Evolutionary conservation across 495 filamentous ascomycete species (phyloP), one percentile per base, ranked within the genome.

Genomic region (Aspergillus steynii): DNA sequence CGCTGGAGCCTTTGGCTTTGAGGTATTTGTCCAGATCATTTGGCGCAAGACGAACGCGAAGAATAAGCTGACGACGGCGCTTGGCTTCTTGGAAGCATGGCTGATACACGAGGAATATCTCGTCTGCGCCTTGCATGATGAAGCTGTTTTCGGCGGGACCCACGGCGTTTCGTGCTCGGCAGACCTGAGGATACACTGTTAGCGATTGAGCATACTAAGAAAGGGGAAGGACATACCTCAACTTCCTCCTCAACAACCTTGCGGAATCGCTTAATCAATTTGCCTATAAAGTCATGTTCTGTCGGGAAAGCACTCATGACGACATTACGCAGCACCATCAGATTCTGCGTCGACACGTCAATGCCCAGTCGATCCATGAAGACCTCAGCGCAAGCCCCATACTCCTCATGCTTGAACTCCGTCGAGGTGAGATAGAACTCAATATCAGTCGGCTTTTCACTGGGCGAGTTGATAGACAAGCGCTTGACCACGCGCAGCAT

Each of bases 371-470:
- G 66, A 32, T 62, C 65, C 66, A 75, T 75, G 70, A 77, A 81
- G 50, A 71, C 63, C 47, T 67, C 52, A 0, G 68, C 68, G 53
- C 79, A 82, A 25, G 71, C 63, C 12, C 74, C 75, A 66, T 84
- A 82, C 25, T 69, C 50, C 5, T 73, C 50, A 27, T 69, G 60
- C 20, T 59, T 32, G 53, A 83, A 82, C 32, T 62, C 34, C 2
- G 63, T 80, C 10, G 78, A 82, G 0, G 80, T 79, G 48, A 83
- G 63, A 61, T 72, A 80, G 29, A 82, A 65, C 0, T 27, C 26
- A 28, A 77, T 74, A 25, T 70, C 58, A 14, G 66, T 70, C 5
- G 74, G 73, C 9, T 78, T 65, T 31, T 76, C 71, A 15, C 74
- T 62, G 2, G 70, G 68, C 3, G 68, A 68, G 45, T 69, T 72